These are phyloP conservation scores for Mediolabrus comicus DNA, from an alignment of 108 stramenopile genomes.

Conservation along the genomic window DNA sequence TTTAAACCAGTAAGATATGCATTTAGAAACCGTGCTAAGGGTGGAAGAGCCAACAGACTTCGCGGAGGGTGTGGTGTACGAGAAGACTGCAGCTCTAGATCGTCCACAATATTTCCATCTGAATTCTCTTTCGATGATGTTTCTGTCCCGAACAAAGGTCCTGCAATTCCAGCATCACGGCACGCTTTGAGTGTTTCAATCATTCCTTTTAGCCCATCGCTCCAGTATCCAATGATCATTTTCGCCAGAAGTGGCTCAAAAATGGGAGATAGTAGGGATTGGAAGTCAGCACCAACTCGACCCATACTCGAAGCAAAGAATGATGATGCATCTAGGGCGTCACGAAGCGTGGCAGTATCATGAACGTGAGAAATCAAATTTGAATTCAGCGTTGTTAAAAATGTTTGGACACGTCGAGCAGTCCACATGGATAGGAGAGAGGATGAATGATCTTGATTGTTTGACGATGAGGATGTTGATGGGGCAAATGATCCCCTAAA, in stretches of 20 bases:
- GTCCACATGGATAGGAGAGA: constrained; percentile 83
- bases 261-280: constrained; percentile 60
- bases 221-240: constrained; percentile 62
- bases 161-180: constrained; percentile 73
- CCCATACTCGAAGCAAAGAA: constrained; percentile 87
- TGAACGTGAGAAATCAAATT: constrained; percentile 47
- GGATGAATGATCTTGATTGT: constrained; percentile 42
- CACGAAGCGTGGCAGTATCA: constrained; percentile 74
- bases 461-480: constrained; percentile 39
- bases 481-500: constrained; percentile 58
- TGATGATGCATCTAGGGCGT: constrained; percentile 76
- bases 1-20: constrained; percentile 76
- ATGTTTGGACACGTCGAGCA: constrained; percentile 69
- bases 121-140: constrained; percentile 18
- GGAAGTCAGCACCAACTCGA: constrained; percentile 83
- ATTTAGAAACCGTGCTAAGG: constrained; percentile 82
- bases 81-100: constrained; percentile 31
- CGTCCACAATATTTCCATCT: neutral
- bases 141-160: constrained; percentile 57
- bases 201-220: constrained; percentile 63
- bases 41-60: constrained; percentile 72
- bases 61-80: constrained; percentile 62
- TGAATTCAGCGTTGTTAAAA: constrained; percentile 54
- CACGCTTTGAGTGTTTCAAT: constrained; percentile 75
- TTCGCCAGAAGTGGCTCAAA: constrained; percentile 66